Conservation (phyloP, 2,329 filamentous ascomycete species). For the Fusarium sp. region DNA sequence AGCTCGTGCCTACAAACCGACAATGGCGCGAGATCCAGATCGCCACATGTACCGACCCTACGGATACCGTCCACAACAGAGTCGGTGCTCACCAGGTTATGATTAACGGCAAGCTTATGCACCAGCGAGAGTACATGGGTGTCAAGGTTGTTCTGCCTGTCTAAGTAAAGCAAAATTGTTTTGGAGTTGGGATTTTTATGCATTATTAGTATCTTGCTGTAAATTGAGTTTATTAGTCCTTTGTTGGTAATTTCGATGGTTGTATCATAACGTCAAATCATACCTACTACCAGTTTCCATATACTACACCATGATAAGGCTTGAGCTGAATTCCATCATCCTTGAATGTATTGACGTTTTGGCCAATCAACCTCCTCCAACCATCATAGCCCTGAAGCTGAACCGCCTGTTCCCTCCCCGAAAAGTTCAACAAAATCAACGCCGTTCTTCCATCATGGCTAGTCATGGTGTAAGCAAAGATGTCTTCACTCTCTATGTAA, state of each 20-base stretch:
- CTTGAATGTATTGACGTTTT: accelerated
- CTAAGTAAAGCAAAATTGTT: slow-evolving; percentile 27
- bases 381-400: slow-evolving; percentile 1
- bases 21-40: slow-evolving; percentile 64
- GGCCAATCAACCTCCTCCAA: slow-evolving; percentile 10
- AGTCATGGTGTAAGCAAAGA: slow-evolving; percentile 41
- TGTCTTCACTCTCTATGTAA: slow-evolving; percentile 25
- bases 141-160: slow-evolving; percentile 58
- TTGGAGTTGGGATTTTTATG: not conserved
- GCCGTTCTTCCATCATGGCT: slow-evolving; percentile 28
- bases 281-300: not conserved
- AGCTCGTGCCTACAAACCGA: slow-evolving; percentile 57
- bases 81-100: slow-evolving; percentile 56
- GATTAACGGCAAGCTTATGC: slow-evolving; percentile 58
- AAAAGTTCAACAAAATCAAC: slow-evolving; percentile 40
- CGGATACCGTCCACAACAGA: slow-evolving; percentile 54
- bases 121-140: slow-evolving; percentile 59
- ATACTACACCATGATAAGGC: slow-evolving; percentile 7
- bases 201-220: not conserved
- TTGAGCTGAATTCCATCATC: not conserved
- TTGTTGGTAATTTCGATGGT: too few relatives aligned
- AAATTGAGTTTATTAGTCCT: not conserved
- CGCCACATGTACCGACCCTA: slow-evolving; percentile 55
- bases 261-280: not conserved
- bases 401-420: not conserved